phyloP scores from a whole-genome alignment of 106 monocot genomes.

The Phalaenopsis equestris region DNA sequence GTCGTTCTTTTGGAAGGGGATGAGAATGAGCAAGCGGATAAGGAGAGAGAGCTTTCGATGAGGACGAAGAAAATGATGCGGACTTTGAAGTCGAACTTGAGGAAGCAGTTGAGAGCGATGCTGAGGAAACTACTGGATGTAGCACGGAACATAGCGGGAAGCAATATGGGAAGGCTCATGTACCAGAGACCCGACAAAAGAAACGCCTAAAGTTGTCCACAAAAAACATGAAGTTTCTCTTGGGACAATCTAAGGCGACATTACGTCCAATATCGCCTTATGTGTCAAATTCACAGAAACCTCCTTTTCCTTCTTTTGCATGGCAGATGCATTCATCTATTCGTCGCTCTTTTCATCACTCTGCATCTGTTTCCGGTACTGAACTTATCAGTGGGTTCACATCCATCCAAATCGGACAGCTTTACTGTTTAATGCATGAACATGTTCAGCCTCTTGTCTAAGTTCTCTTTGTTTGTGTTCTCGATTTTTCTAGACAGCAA shows the following conservation, averaged over 20 bases:
- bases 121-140: too few species aligned
- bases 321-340: slow-evolving; percentile 16
- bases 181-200: too few species aligned
- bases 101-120: too few species aligned
- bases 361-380: slow-evolving; percentile 9
- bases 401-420: slow-evolving; percentile 59
- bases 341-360: slow-evolving; percentile 13
- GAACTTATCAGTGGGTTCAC: slow-evolving; percentile 39
- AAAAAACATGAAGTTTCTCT: too few species aligned
- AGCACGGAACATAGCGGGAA: too few species aligned
- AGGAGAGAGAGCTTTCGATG: too few species aligned
- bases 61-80: too few species aligned
- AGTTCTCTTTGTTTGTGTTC: slow-evolving; percentile 57
- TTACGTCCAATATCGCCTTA: slow-evolving; percentile 57
- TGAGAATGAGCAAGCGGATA: not conserved
- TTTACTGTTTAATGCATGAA: slow-evolving; percentile 70
- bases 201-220: too few species aligned
- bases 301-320: slow-evolving; percentile 16
- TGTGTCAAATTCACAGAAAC: slow-evolving; percentile 13
- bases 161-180: too few species aligned
- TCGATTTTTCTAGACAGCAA: slow-evolving; percentile 65
- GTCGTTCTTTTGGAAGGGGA: slow-evolving; percentile 48
- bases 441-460: slow-evolving; percentile 92
- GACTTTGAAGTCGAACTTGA: too few species aligned
- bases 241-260: not conserved